Base-by-base conservation (phyloP, 1,139 yeast genomes). In the Spencermartinsiella ligniputridi region DNA sequence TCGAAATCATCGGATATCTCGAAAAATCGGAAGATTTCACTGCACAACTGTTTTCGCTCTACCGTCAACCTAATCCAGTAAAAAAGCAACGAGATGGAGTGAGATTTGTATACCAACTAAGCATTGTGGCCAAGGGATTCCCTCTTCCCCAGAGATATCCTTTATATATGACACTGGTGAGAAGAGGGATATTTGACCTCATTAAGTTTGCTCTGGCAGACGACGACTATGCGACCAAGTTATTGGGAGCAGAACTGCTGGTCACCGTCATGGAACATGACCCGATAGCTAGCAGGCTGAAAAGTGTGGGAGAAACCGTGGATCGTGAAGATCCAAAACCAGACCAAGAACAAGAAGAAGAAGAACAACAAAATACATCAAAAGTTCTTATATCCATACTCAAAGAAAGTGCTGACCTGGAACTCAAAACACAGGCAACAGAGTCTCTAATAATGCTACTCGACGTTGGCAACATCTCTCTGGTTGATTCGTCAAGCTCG, bases 211-310 rank as follows among this genome's bases (percentile, higher is more conserved):
- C 96, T 0, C 71, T 89, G 42, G 69, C 70, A 27, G 83, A 80
- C 53, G 72, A 72, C n/a, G 64, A 69, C 19, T 67, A 73, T 19
- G 71, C 71, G 19, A 73, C 80, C 12, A 70, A 94, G 48, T 79
- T 81, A 1, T 62, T 87, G 29, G 95, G 96, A 0, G 83, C 95
- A 0, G 97, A 92, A 58, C 68, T 89, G 11, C 76, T 92, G 25
- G 83, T 87, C 9, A 72, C 88, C 1, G 81, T 89, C 6, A 82
- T 90, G 30, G 97, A 90, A 51, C 90, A 86, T 55, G 97, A 89
- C 58, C 83, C 87, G 2, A 27, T 27, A 27, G 12, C 32, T 5
- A 27, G 32, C 15, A 9, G 32, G 15, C 15, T 27, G 32, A 27
- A 27, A 27, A 27, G 32, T 27, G 32, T 27, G 6, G 32, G 32